Conservation (phyloP, 164 flowering plant genomes). For the Saururus chinensis region DNA sequence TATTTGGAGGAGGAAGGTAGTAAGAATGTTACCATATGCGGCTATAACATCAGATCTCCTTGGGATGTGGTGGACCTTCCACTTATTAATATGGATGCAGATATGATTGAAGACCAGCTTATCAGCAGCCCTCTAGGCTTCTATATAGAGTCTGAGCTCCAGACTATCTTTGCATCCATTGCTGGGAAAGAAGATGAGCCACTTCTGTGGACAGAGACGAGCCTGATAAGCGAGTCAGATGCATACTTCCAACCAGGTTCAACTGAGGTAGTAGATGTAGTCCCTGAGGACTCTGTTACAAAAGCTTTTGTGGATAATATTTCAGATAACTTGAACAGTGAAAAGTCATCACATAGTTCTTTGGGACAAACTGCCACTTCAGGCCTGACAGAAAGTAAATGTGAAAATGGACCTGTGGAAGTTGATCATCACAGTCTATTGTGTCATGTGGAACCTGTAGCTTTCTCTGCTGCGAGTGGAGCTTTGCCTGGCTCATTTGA, state of each 20-base stretch:
- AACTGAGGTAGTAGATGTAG: conserved; percentile 10
- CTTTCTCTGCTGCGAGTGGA: conserved; percentile 4
- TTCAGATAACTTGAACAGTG: conserved; percentile 11
- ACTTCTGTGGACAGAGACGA: conserved; percentile 3
- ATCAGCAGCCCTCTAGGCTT: conserved; percentile 18
- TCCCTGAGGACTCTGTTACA: conserved; percentile 14
- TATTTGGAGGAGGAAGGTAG: neutral
- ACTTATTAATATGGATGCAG: conserved; percentile 6
- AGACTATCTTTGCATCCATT: neutral
- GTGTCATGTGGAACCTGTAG: conserved; percentile 16
- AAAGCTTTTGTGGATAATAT: conserved; percentile 19
- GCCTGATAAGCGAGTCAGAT: conserved; percentile 14
- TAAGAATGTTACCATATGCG: neutral
- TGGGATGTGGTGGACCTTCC: conserved; percentile 10
- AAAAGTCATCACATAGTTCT: conserved; percentile 17
- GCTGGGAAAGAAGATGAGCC: neutral
- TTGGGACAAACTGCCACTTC: conserved; percentile 14
- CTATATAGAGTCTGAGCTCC: conserved; percentile 37
- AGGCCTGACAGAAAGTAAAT: conserved; percentile 11
- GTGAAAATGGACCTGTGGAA: conserved; percentile 8
- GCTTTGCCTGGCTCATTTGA: conserved; percentile 23
- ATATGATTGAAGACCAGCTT: conserved; percentile 7
- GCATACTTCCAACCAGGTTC: conserved; percentile 9
- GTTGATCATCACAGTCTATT: conserved; percentile 14
- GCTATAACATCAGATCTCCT: neutral